Conservation (phyloP, 2,329 filamentous ascomycete genomes). For the Diaporthe capsici region DNA sequence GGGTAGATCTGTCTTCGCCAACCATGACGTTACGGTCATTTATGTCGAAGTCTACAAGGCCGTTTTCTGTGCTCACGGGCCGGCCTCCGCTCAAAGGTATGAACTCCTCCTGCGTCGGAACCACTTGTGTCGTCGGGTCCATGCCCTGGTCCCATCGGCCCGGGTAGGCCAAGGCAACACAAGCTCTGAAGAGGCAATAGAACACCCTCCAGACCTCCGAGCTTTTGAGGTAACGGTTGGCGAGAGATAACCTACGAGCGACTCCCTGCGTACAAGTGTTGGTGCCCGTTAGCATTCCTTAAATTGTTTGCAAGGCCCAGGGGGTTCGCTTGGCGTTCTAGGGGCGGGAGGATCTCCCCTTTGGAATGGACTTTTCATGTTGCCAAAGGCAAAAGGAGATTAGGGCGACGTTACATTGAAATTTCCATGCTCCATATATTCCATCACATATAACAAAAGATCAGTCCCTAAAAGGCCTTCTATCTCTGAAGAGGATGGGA, state of each 20-base stretch:
- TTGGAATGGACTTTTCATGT: not conserved
- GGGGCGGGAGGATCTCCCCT: not conserved
- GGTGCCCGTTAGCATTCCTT: not conserved
- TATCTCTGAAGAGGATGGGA: not conserved
- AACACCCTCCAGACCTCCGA: conserved; percentile 7
- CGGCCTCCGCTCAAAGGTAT: not conserved
- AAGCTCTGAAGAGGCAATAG: conserved; percentile 17
- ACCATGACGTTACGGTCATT: conserved; percentile 32
- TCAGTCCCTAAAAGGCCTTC: too few relatives aligned
- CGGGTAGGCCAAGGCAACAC: conserved; percentile 12
- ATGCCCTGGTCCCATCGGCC: not conserved
- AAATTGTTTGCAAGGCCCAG: not conserved
- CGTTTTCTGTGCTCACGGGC: not conserved
- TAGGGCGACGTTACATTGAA: conserved; percentile 2
- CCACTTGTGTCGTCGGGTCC: not conserved
- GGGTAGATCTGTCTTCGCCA: not conserved
- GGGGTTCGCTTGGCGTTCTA: not conserved
- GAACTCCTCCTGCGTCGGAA: not conserved
- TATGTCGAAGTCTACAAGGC: conserved; percentile 15
- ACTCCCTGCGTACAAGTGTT: not conserved
- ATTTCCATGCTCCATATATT: conserved; percentile 25
- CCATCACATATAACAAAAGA: conserved; percentile 10
- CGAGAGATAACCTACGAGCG: not conserved
- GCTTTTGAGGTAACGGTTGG: not conserved
- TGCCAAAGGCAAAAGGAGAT: not conserved